phyloP scores from a whole-genome alignment of 495 filamentous ascomycete species.

The Clohesyomyces aquaticus region DNA sequence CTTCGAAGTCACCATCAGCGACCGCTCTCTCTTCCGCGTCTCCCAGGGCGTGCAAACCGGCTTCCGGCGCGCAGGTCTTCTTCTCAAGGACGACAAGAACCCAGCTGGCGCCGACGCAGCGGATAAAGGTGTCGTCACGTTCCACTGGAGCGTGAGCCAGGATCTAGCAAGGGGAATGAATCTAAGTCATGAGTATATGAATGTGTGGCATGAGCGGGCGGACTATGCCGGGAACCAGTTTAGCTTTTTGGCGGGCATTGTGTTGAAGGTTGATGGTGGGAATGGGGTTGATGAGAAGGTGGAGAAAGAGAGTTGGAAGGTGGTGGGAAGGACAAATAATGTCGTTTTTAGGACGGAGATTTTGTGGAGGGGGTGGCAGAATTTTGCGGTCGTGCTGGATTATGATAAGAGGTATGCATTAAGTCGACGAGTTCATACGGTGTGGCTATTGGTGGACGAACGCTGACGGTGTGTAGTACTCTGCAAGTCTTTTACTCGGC shows the following conservation, averaged over 20 bases:
- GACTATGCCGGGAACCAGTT: conserved; percentile 32
- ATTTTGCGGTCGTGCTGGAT: conserved; percentile 33
- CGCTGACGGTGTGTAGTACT: conserved; percentile 24
- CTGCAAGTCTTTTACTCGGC: conserved; percentile 32
- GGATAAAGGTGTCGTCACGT: conserved; percentile 30
- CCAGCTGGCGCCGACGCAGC: conserved; percentile 14
- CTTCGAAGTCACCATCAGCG: conserved; percentile 33
- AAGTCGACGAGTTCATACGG: not conserved
- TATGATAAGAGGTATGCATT: conserved; percentile 26
- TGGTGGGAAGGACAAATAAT: conserved; percentile 25
- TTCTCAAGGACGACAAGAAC: conserved; percentile 25
- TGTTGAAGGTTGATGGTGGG: conserved; percentile 22
- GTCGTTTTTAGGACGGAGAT: conserved; percentile 17
- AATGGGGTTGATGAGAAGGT: conserved; percentile 13
- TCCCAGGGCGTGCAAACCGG: conserved; percentile 21
- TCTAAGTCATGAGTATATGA: conserved; percentile 37
- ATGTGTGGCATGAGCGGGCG: conserved; percentile 35
- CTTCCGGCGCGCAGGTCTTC: conserved; percentile 31
- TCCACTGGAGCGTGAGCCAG: conserved; percentile 34
- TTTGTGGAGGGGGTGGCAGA: conserved; percentile 22
- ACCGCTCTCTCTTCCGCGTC: conserved; percentile 20
- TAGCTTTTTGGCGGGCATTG: conserved; percentile 20
- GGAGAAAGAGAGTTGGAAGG: conserved; percentile 17
- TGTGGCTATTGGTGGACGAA: not conserved
- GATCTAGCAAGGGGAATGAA: conserved; percentile 20